Base-by-base conservation (phyloP, 345 rosid species). In the Eucalyptus lansdowneana region DNA sequence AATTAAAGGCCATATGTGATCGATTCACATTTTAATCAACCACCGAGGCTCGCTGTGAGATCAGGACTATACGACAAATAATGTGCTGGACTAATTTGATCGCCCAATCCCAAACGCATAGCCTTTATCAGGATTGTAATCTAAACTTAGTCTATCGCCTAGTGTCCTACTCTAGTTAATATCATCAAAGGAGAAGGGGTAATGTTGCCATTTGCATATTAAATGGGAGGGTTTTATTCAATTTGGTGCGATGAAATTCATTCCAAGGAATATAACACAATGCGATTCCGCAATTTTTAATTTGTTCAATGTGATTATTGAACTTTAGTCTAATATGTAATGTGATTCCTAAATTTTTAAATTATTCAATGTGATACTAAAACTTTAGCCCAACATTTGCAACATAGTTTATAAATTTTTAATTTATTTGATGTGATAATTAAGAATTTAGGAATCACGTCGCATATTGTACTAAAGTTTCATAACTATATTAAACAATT, bases 351-450 rank as follows among this genome's bases (percentile, higher is more conserved):
- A 3, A 67, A 31, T 1, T 31, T 67, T 31, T 31, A 1, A 67
- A 15, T 67, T 67, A 10, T 67, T 67, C 12, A 31, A 31, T 1
- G 11, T 67, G 37, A 53, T 53, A 19, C 2, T 19, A 0, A 10
- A 53, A 19, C 58, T 0, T 53, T 53, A 53, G 5, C 25, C 11
- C 25, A 53, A 53, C 6, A 4, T 56, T 10, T 24, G 62, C 3
- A 0, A 10, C 0, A 0, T 56, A 25, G 1, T 29, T 6, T 11
- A 62, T 29, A 0, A 29, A 29, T 12, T 62, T 6, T 62, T 27
- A 13, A 62, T 62, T 29, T 60, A 27, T 60, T 62, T 62, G 29
- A 60, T 60, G 4, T 12, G 34, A 4, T 60, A 0, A 56, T 24
- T 56, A 56, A 24, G 11, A 62, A 6, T 62, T 62, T 29, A 27